Evolutionary conservation across 164 flowering plant genomes (phyloP), one percentile per base, ranked within the genome.

Genomic region (Tetrastigma voinierianum): DNA sequence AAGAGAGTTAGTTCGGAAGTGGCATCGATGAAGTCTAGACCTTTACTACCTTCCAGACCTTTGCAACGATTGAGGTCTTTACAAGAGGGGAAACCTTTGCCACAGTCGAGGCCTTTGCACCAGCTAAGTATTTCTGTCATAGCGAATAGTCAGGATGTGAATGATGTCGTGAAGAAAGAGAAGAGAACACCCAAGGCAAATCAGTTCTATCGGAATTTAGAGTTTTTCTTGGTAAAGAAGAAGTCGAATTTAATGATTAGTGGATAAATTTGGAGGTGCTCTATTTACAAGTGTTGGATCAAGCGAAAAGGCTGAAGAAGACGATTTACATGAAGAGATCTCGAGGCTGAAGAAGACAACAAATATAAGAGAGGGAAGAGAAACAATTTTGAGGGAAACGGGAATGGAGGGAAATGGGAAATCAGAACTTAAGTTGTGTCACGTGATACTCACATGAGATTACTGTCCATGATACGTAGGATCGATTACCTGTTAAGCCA

Each of bases 111-210:
- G 78, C 87, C 85, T 24, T 68, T 77, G 57, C 71, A 83, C 49
- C 90, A 76, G 66, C 74, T 88, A 25, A 84, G 82, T 71, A 55
- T 88, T 25, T 77, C 93, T 0, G 86, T 82, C 5, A 9, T 75
- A 56, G 93, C 85, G 67, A 81, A 86, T 65, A 81, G 77, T 72
- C 85, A 76, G 24, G 75, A 76, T 21, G 64, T 68, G 19, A 69
- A 72, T 68, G 89, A 85, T 20, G 52, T 23, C 67, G 67, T 80
- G 17, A 96, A 90, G 81, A 91, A 87, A 69, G 97, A 90, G 80
- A 93, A 90, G 80, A 80, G 95, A 25, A 91, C 93, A 0, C 95
- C 97, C 0, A 94, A 90, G 76, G 95, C 87, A 1, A 94, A 91
- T 64, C 92, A 83, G 72, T 85, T 82, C 45, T 87, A 88, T 63